phyloP scores from a whole-genome alignment of 345 rosid species.

The Eucalyptus polybractea region DNA sequence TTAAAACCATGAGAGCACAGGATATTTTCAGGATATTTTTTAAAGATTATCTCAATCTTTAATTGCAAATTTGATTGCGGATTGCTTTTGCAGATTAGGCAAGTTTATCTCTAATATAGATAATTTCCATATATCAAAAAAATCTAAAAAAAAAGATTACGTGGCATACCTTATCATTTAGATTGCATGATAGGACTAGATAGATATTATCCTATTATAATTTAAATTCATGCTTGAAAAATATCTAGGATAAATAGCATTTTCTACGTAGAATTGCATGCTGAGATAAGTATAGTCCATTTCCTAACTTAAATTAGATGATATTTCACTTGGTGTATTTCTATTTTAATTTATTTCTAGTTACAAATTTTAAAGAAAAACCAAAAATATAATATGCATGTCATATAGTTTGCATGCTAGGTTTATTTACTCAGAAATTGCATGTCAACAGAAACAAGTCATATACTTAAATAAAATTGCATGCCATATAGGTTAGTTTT shows the following conservation, averaged over 20 bases:
- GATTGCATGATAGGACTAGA: background rate
- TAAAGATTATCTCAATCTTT: background rate
- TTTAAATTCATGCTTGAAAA: background rate
- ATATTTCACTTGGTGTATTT: too few species aligned
- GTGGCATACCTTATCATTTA: background rate
- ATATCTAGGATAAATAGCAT: background rate
- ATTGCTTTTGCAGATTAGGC: background rate
- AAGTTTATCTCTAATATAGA: background rate
- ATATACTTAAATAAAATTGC: too few species aligned
- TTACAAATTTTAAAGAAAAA: background rate
- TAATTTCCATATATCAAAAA: too few species aligned
- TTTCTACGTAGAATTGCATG: background rate
- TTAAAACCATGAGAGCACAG: background rate
- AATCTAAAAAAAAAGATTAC: background rate
- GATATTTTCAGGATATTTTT: too few species aligned
- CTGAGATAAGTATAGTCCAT: background rate
- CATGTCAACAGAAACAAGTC: too few species aligned
- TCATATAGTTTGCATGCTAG: background rate
- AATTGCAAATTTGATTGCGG: background rate
- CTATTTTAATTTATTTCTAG: background rate
- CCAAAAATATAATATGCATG: background rate
- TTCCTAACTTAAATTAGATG: background rate
- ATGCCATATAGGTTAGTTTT: too few species aligned
- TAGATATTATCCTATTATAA: background rate
- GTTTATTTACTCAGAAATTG: too few species aligned